A percentile compares a stretch with the other conserved stretches of the same genome.
These are phyloP conservation scores for Neurospora sp. DNA, from an alignment of 495 filamentous ascomycete genomes.

Conservation along the genomic window DNA sequence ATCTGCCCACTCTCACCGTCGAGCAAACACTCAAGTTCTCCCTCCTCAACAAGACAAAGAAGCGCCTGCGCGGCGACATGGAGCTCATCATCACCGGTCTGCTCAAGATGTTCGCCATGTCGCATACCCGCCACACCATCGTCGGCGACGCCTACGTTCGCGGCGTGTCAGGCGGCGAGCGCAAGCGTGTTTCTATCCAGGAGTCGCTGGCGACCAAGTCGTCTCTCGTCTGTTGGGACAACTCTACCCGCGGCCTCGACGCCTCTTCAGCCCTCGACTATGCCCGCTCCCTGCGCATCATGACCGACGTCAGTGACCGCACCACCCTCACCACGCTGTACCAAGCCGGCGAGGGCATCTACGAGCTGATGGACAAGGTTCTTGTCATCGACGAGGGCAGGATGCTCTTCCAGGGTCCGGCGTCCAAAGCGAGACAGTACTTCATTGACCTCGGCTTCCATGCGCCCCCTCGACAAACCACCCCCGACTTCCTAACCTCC, in stretches of 20 bases:
- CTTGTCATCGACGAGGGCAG: constrained; percentile 56
- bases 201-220: constrained; percentile 38
- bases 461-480: constrained; percentile 46
- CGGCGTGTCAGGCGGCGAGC: constrained; percentile 54
- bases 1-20: constrained; percentile 70
- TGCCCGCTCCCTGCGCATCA: constrained; percentile 64
- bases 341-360: constrained; percentile 76
- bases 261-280: constrained; percentile 73
- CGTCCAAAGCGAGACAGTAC: constrained; percentile 47
- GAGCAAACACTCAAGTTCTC: constrained; percentile 76
- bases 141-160: constrained; percentile 80
- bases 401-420: constrained; percentile 59
- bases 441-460: constrained; percentile 52
- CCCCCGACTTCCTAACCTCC: constrained; percentile 64
- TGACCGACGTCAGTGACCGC: constrained; percentile 72
- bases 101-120: constrained; percentile 65
- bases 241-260: constrained; percentile 74
- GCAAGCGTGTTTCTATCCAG: constrained; percentile 48
- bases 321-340: constrained; percentile 80
- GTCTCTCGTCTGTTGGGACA: constrained; percentile 51
- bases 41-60: constrained; percentile 74
- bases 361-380: constrained; percentile 68
- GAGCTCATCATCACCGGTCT: constrained; percentile 59
- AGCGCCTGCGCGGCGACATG: constrained; percentile 55
- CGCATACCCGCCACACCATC: constrained; percentile 69